Conservation (phyloP, 2,329 filamentous ascomycete species). For the Thelonectria rubi region DNA sequence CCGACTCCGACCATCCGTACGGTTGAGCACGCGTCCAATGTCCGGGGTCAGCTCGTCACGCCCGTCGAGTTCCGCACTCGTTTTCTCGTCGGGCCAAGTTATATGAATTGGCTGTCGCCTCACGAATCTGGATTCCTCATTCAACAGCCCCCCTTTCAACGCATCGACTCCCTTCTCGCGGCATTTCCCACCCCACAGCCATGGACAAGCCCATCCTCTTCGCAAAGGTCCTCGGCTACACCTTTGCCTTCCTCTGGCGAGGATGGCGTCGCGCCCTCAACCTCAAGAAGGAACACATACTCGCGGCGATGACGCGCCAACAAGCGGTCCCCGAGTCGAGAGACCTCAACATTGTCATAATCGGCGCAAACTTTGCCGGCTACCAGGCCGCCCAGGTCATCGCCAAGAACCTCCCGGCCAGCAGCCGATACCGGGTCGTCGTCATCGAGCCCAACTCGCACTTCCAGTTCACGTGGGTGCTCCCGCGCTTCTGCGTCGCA, state of each 20-base stretch:
- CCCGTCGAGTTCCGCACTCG: background rate
- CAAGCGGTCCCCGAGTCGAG: slow-evolving; percentile 30
- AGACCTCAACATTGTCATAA: slow-evolving; percentile 59
- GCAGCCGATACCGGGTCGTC: slow-evolving; percentile 59
- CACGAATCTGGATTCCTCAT: no score
- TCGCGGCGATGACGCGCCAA: slow-evolving; percentile 10
- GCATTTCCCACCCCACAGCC: slow-evolving; percentile 26
- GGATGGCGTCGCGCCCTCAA: slow-evolving; percentile 33
- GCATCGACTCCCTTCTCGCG: background rate
- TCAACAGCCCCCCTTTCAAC: no score
- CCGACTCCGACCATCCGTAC: background rate
- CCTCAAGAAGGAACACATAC: slow-evolving; percentile 27
- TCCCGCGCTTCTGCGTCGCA: slow-evolving; percentile 67
- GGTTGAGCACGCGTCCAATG: background rate
- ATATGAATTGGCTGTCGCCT: no score
- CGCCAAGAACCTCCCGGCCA: slow-evolving; percentile 56
- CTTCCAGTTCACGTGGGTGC: slow-evolving; percentile 68
- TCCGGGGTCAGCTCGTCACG: background rate
- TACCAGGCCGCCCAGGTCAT: slow-evolving; percentile 59
- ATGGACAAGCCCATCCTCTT: slow-evolving; percentile 45
- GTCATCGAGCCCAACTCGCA: slow-evolving; percentile 68
- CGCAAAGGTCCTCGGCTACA: slow-evolving; percentile 42
- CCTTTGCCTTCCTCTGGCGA: slow-evolving; percentile 36
- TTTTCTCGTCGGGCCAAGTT: no score
- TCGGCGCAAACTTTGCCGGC: slow-evolving; percentile 68